phyloP scores from a whole-genome alignment of 148 eudicot genomes.

The Rhododendron vialii region DNA sequence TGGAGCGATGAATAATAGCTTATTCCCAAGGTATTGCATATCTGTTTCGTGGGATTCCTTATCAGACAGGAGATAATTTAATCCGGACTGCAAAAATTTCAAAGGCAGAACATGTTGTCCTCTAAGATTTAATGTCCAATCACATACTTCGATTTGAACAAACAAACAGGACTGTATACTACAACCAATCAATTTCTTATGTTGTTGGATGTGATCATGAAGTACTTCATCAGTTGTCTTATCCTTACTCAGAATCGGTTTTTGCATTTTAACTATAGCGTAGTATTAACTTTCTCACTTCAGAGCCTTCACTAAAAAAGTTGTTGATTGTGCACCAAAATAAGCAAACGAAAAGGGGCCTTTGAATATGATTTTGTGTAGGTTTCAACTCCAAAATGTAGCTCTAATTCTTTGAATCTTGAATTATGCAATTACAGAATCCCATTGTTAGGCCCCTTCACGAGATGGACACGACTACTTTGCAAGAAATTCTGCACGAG shows the following conservation, averaged over 20 bases:
- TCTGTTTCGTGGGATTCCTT: not conserved
- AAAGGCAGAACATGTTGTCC: not conserved
- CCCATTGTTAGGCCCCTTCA: conserved; percentile 43
- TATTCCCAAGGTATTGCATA: not conserved
- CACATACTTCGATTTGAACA: not conserved
- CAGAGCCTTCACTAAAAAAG: not conserved
- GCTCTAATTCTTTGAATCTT: not conserved
- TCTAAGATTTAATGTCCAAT: not conserved
- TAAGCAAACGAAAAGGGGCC: not conserved
- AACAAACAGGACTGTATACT: not conserved
- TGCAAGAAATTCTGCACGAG: conserved; percentile 59
- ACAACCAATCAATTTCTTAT: too few species aligned
- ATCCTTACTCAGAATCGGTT: not conserved
- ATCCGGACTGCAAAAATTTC: not conserved
- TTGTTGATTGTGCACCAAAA: not conserved
- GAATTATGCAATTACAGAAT: conserved; percentile 37
- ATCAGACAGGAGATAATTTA: not conserved
- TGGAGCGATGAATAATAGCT: not conserved
- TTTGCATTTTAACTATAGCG: not conserved
- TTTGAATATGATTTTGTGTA: not conserved
- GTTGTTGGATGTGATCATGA: not conserved
- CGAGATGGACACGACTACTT: conserved; percentile 42
- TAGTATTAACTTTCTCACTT: not conserved
- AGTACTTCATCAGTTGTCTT: not conserved
- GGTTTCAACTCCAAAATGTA: not conserved